Conservation (phyloP, 129 eudicot genomes). For the Artemisia argyi region DNA sequence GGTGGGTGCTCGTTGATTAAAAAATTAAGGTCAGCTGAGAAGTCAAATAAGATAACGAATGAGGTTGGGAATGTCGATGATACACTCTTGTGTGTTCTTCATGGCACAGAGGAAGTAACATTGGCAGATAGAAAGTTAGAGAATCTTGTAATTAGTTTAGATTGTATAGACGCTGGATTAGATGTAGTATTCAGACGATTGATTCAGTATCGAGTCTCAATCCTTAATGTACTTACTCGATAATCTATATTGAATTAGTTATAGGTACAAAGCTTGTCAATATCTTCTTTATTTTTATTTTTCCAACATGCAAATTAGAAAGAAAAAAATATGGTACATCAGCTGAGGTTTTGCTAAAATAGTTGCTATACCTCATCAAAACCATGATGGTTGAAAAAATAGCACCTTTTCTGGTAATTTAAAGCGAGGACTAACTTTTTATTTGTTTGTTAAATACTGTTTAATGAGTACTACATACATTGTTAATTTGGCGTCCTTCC, state of each 20-base stretch:
- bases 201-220: slow-evolving; percentile 45
- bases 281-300: neutral
- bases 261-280: neutral
- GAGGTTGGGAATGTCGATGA: slow-evolving; percentile 49
- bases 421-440: too few relatives aligned
- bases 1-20: slow-evolving; percentile 42
- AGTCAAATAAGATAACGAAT: slow-evolving; percentile 23
- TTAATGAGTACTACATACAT: too few relatives aligned
- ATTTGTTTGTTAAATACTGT: too few relatives aligned
- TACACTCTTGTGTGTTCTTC: slow-evolving; percentile 33
- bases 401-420: too few relatives aligned
- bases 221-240: slow-evolving; percentile 43
- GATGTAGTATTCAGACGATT: slow-evolving; percentile 36
- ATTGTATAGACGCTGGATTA: slow-evolving; percentile 41
- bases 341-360: too few relatives aligned
- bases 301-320: neutral
- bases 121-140: slow-evolving; percentile 40
- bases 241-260: slow-evolving; percentile 6
- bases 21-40: slow-evolving; percentile 32
- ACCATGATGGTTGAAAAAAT: too few relatives aligned
- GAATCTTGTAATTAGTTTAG: slow-evolving; percentile 36
- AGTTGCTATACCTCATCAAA: too few relatives aligned
- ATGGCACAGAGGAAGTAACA: slow-evolving; percentile 32
- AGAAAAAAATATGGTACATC: neutral
- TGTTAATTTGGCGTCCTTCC: too few relatives aligned